Conservation (phyloP, 2,329 filamentous ascomycete species). For the Niveomyces coronatus region DNA sequence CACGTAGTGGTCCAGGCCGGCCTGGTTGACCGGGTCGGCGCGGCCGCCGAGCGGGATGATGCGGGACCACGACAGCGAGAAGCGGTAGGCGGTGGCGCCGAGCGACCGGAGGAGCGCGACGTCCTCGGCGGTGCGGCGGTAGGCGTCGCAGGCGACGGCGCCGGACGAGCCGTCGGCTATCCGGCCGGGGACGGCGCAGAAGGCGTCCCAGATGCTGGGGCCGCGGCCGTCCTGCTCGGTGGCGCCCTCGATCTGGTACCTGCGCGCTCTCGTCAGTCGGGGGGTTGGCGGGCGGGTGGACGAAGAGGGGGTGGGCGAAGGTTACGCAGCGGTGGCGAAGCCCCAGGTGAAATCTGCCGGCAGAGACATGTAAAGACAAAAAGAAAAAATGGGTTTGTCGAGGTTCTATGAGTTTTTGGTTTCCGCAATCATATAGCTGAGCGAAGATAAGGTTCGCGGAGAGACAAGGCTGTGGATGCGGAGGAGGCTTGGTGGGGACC, state of each 20-base stretch:
- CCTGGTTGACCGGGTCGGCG: slow-evolving; percentile 69
- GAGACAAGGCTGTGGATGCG: too few species aligned
- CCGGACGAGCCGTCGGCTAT: slow-evolving; percentile 70
- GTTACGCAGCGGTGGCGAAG: slow-evolving; percentile 59
- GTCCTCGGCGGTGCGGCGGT: slow-evolving; percentile 68
- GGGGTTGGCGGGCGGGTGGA: not conserved
- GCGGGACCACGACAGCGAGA: slow-evolving; percentile 76
- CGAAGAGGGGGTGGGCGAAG: not conserved
- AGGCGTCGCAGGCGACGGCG: slow-evolving; percentile 74
- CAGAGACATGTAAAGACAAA: slow-evolving; percentile 34
- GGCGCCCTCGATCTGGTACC: slow-evolving; percentile 81
- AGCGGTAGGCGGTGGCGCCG: slow-evolving; percentile 68
- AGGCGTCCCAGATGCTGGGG: slow-evolving; percentile 84
- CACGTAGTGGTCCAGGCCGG: slow-evolving; percentile 67
- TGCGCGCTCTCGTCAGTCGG: slow-evolving; percentile 28
- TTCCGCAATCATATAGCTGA: too few species aligned
- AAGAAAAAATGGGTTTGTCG: not conserved
- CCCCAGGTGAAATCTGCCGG: slow-evolving; percentile 61
- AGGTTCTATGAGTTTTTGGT: too few species aligned
- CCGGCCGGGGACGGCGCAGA: slow-evolving; percentile 71
- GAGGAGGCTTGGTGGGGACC: too few species aligned
- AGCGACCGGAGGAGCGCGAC: slow-evolving; percentile 66
- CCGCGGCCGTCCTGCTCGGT: slow-evolving; percentile 65
- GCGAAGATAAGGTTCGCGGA: too few species aligned
- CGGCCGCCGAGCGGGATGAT: slow-evolving; percentile 80